Evolutionary conservation across 108 stramenopile species (phyloP).

Genomic region (Schizochytrium sp.): DNA sequence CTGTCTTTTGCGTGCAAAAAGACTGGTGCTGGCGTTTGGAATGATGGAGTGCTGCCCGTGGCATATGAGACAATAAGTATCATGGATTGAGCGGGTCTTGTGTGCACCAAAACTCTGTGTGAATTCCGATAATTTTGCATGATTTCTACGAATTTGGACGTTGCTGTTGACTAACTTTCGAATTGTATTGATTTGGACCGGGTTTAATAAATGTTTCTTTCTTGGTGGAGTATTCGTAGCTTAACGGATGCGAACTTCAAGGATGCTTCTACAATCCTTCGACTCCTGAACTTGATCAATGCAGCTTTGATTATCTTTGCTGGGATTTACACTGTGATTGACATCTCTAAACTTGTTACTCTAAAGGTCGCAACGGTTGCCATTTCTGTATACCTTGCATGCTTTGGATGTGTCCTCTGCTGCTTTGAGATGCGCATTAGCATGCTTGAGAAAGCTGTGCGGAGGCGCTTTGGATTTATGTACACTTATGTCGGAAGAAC

Average conservation of each 20-base stretch:
- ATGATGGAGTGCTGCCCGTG: not conserved
- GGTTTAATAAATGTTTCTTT: not conserved
- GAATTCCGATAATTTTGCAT: no score
- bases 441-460: slow-evolving; percentile 66
- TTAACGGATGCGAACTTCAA: slow-evolving; percentile 46
- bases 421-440: slow-evolving; percentile 76
- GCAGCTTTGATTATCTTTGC: slow-evolving; percentile 56
- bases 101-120: no score
- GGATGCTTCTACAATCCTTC: not conserved
- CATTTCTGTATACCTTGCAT: slow-evolving; percentile 56
- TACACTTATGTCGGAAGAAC: slow-evolving; percentile 72
- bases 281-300: slow-evolving; percentile 44
- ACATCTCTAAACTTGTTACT: slow-evolving; percentile 15
- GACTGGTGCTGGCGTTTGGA: not conserved
- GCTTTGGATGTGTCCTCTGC: slow-evolving; percentile 67
- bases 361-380: slow-evolving; percentile 50
- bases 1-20: not conserved
- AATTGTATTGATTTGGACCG: no score
- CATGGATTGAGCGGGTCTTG: not conserved
- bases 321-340: slow-evolving; percentile 34
- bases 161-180: no score
- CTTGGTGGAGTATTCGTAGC: not conserved
- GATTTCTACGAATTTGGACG: no score
- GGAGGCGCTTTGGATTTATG: slow-evolving; percentile 74
- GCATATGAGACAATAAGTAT: not conserved